Conservation (phyloP, 2,329 filamentous ascomycete species). For the Trichoderma atrobrunneum region DNA sequence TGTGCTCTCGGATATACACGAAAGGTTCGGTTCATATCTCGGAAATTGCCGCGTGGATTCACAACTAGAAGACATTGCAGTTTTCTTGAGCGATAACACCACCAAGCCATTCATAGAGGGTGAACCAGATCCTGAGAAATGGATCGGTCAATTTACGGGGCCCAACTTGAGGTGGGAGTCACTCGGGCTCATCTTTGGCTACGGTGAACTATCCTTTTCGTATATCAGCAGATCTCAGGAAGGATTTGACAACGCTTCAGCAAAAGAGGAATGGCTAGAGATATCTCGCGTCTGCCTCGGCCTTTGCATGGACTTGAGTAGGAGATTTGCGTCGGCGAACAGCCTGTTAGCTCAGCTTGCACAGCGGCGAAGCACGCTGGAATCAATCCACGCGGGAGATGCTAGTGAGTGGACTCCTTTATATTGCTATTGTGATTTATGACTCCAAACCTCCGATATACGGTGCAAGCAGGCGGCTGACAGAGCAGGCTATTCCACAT, state of each 20-base stretch:
- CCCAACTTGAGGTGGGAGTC: slow-evolving; percentile 43
- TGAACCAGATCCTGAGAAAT: slow-evolving; percentile 34
- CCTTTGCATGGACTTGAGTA: slow-evolving; percentile 19
- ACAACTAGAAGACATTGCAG: slow-evolving; percentile 37
- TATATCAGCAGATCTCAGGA: background rate
- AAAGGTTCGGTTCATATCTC: slow-evolving; percentile 32
- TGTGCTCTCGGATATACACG: slow-evolving; percentile 34
- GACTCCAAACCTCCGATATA: background rate
- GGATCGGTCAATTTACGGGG: slow-evolving; percentile 40
- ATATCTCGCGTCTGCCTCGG: slow-evolving; percentile 19
- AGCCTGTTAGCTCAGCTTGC: slow-evolving; percentile 38
- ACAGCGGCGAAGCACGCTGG: slow-evolving; percentile 34
- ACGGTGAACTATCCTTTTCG: background rate
- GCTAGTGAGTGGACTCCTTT: slow-evolving; percentile 33
- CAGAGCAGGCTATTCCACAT: slow-evolving; percentile 35
- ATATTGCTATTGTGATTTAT: background rate
- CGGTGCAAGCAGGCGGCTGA: background rate
- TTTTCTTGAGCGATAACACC: slow-evolving; percentile 39
- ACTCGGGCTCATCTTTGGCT: slow-evolving; percentile 36
- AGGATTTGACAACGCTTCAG: background rate
- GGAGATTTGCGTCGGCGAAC: slow-evolving; percentile 33
- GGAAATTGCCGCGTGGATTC: slow-evolving; percentile 24
- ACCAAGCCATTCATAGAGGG: slow-evolving; percentile 36
- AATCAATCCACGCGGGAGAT: slow-evolving; percentile 40
- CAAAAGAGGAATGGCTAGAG: slow-evolving; percentile 3